Conservation (phyloP, 257 asterid genomes). For the Oldenlandia corymbosa region DNA sequence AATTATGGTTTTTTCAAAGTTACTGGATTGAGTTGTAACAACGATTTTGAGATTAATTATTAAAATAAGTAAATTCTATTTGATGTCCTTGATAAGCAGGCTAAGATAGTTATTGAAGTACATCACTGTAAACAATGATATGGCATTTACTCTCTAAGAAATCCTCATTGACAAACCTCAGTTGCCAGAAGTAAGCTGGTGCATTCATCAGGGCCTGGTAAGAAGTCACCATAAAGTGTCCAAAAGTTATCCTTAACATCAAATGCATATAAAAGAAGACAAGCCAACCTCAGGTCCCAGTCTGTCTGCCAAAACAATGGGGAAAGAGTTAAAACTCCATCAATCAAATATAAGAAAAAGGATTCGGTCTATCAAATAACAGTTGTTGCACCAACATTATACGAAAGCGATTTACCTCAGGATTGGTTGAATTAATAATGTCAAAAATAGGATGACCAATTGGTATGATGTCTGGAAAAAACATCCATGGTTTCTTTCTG, state of each 20-base stretch:
- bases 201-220: conserved; percentile 84
- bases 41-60: neutral
- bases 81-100: neutral
- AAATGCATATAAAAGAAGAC: conserved; percentile 75
- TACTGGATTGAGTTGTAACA: neutral
- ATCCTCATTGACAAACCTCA: conserved; percentile 51
- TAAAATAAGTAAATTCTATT: neutral
- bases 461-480: conserved; percentile 91
- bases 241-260: conserved; percentile 96
- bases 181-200: conserved; percentile 91
- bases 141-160: neutral
- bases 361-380: too few species aligned
- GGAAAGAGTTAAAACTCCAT: conserved; percentile 18
- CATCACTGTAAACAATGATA: conserved; percentile 1
- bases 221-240: conserved; percentile 94
- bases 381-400: too few species aligned
- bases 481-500: conserved; percentile 96
- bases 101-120: neutral
- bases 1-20: neutral
- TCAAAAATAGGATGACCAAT: conserved; percentile 94
- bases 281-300: conserved; percentile 93
- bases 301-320: conserved; percentile 65
- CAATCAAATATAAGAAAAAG: neutral
- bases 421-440: conserved; percentile 89
- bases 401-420: conserved; percentile 54